Base-by-base conservation (phyloP, 371 early-diverging fungal genomes). In the Actinomortierella ambigua region DNA sequence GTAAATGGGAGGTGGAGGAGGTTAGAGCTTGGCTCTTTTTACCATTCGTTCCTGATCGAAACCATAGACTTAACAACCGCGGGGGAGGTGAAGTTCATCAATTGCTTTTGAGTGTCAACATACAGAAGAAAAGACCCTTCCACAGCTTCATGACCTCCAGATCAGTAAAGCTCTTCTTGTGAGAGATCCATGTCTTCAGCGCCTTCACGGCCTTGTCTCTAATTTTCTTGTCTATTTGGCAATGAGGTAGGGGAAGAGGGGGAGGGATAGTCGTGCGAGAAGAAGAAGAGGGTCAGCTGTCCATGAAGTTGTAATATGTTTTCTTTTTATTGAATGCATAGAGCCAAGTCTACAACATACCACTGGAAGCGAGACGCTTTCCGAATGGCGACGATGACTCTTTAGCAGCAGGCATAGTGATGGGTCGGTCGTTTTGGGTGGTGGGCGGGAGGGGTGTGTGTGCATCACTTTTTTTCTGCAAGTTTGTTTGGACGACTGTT, bases 41-140 rank as follows among this genome's bases (percentile, higher is more conserved):
- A n/a, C n/a, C n/a, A n/a, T n/a, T 53, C 17, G 57, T 44, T 29
- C n/a, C 23, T 18, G 27, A 49, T n/a, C 44, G 41, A 7, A 52
- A 18, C 23, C 22, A 28, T n/a, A n/a, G n/a, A n/a, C n/a, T n/a
- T n/a, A n/a, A n/a, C n/a, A 18, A 41, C 4, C 49, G 11, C 17
- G 20, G 22, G 24, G 1, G 51, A 0, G 26, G 7, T 20, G 8
- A 4, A 15, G 9, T 59, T 20, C 48, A 17, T 14, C n/a, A 20
- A 18, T 47, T 20, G 48, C 6, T 47, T 20, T 18, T 47, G 7
- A 17, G 26, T 51, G 2, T 51, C 17, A 14, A 63, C 89, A 67
- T 87, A 93, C 96, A 92, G 75, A 93, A 97, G 65, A 93, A 97
- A 28, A 97, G 85, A 17, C 93, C 97, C 79, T 94, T 94, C 96